These are phyloP conservation scores for Phytophthora pisi DNA, from an alignment of 352 stramenopile genomes.

Conservation along the genomic window DNA sequence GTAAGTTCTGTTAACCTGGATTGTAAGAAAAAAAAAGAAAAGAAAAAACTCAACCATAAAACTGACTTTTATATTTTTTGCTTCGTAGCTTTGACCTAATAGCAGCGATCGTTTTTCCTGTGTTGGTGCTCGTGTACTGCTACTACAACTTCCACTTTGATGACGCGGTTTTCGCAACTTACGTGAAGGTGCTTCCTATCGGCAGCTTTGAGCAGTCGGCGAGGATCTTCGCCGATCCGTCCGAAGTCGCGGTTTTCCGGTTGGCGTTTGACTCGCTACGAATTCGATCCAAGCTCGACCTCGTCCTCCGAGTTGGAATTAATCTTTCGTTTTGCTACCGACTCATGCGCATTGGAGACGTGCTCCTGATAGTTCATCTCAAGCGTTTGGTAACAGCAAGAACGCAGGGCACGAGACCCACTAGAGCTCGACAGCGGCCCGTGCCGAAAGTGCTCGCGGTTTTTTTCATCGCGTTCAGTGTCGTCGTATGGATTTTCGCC, in stretches of 20 bases:
- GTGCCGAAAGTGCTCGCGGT: conserved; percentile 20
- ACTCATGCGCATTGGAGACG: conserved; percentile 26
- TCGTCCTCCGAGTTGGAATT: conserved; percentile 31
- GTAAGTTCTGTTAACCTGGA: conserved; percentile 5
- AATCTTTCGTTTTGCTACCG: conserved; percentile 40
- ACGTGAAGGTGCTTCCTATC: conserved; percentile 19
- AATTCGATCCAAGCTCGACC: conserved; percentile 25
- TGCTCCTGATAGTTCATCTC: conserved; percentile 12
- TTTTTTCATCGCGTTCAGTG: conserved; percentile 25
- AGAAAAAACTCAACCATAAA: too few relatives aligned
- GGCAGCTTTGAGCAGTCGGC: conserved; percentile 36
- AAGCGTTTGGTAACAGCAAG: not conserved
- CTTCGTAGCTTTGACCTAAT: conserved; percentile 37
- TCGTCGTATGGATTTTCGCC: conserved; percentile 16
- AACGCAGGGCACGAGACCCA: not conserved
- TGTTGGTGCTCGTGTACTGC: conserved; percentile 32
- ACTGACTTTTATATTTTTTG: too few relatives aligned
- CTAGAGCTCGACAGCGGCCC: conserved; percentile 4
- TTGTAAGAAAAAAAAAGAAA: too few relatives aligned
- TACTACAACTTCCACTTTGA: conserved; percentile 45
- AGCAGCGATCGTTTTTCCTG: conserved; percentile 31
- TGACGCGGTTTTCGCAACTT: conserved; percentile 17
- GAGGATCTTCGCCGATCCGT: conserved; percentile 25
- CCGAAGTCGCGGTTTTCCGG: conserved; percentile 32
- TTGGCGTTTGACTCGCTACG: conserved; percentile 37